Base-by-base conservation (phyloP, 768 basidiomycete species). In the Lactifluus subvellereus region DNA sequence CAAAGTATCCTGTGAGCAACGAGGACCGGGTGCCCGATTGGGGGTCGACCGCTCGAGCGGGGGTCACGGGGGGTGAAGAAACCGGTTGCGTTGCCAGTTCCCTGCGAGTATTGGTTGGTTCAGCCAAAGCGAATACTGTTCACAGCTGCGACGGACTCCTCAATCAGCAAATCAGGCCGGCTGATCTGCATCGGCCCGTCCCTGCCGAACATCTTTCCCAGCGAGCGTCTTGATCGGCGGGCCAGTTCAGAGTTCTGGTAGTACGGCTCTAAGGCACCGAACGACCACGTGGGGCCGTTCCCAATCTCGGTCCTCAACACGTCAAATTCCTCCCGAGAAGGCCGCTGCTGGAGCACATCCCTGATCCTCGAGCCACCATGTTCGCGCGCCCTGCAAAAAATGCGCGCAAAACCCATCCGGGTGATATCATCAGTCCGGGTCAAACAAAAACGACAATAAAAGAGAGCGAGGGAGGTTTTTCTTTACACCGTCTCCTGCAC, bases 301-400 rank as follows among this genome's bases (percentile, higher is more conserved):
- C 58, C 65, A 3, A 66, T 57, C 56, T 57, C 65, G 1, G 54
- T 52, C 11, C 65, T 62, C 65, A 62, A 66, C 4, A 35, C 58
- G 18, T 66, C 65, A 33, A 65, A 66, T 48, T 66, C 65, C 40
- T 66, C 65, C 3, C 54, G 52, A n/a, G 57, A 64, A 11, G 65
- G 62, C 14, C 65, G 61, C 54, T 66, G 65, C 65, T 62, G 64
- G n/a, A 66, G 58, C 48, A 66, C 40, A 49, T 66, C 65, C 48
- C 62, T 59, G 65, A 66, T 59, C 65, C 65, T 66, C 48, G 65
- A 66, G 27, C 65, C 65, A 7, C 65, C 65, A 4, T 64, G 49
- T 8, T 64, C 48, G 16, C 65, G 65, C 48, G 48, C 65, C 22
- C 65, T 66, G 16, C 35, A n/a, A n/a, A n/a, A n/a, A n/a, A 18